Percentiles rank a stretch among this genome's conserved stretches.
phyloP scores from a whole-genome alignment of 768 basidiomycete species.

The Termitomyces sp. region DNA sequence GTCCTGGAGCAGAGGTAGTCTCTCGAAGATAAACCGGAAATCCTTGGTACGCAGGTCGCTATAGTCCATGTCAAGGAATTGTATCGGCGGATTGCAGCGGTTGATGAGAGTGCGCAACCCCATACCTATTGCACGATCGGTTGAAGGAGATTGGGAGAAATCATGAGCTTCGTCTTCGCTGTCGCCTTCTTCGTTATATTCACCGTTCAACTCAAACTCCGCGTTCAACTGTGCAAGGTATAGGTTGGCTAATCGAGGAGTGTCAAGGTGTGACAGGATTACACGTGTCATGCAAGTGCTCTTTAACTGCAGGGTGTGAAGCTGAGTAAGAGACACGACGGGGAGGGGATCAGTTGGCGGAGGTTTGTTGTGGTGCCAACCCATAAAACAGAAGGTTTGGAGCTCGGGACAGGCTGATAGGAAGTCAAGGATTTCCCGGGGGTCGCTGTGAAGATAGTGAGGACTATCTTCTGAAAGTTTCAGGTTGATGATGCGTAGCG shows the following conservation, averaged over 20 bases:
- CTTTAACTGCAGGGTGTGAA: constrained; percentile 52
- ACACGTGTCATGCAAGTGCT: constrained; percentile 58
- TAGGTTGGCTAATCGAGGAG: constrained; percentile 54
- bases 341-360: constrained; percentile 24
- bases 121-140: constrained; percentile 77
- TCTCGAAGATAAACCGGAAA: constrained; percentile 62
- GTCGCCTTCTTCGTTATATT: constrained; percentile 51
- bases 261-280: constrained; percentile 58
- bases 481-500: constrained; percentile 52
- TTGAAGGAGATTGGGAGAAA: constrained; percentile 72
- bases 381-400: constrained; percentile 51
- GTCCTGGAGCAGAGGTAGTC: constrained; percentile 44
- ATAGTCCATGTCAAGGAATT: constrained; percentile 70
- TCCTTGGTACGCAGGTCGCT: constrained; percentile 84
- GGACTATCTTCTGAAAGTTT: constrained; percentile 46
- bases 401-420: constrained; percentile 57
- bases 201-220: constrained; percentile 39
- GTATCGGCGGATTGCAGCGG: constrained; percentile 58
- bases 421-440: constrained; percentile 51
- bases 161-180: constrained; percentile 71
- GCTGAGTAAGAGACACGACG: constrained; percentile 47
- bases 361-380: constrained; percentile 43
- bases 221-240: constrained; percentile 64
- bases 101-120: constrained; percentile 61
- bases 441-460: constrained; percentile 30